Evolutionary conservation across 2,329 filamentous ascomycete genomes (phyloP).

Genomic region (Tricladium varicosporioides): DNA sequence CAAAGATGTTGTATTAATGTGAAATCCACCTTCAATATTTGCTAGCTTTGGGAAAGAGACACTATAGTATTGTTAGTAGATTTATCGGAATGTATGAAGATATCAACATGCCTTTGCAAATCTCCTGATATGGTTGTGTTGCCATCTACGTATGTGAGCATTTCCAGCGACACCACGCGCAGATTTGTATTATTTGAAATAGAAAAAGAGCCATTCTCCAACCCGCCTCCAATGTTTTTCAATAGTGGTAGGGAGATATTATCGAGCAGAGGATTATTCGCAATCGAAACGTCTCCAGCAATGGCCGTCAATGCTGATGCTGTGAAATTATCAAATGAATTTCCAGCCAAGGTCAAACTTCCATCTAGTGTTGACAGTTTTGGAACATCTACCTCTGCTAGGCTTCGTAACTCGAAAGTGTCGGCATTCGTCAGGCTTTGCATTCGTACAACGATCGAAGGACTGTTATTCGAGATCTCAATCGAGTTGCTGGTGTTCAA

Average conservation of each 20-base stretch:
- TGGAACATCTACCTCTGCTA: neutral
- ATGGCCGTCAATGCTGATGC: conserved; percentile 4
- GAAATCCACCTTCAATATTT: neutral
- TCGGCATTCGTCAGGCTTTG: neutral
- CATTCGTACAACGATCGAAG: neutral
- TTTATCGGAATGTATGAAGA: neutral
- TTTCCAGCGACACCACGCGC: neutral
- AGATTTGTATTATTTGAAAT: conserved; percentile 8
- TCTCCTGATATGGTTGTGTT: conserved; percentile 5
- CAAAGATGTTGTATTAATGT: conserved; percentile 4
- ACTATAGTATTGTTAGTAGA: neutral
- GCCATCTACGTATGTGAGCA: conserved; percentile 1
- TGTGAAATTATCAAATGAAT: conserved; percentile 5
- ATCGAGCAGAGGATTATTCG: conserved; percentile 3
- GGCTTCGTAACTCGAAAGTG: neutral
- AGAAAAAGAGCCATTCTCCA: conserved; percentile 1
- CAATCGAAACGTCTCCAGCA: conserved; percentile 7
- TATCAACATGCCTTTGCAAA: neutral
- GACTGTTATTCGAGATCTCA: conserved; percentile 5
- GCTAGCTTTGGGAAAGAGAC: conserved; percentile 5
- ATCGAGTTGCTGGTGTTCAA: conserved; percentile 3
- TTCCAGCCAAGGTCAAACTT: conserved; percentile 1
- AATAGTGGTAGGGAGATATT: neutral
- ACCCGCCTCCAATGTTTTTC: neutral
- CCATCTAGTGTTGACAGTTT: neutral